A percentile compares a stretch with the other conserved stretches of the same genome.
phyloP scores from a whole-genome alignment of 1,284 basidiomycete species.

The Ustilago lituana region DNA sequence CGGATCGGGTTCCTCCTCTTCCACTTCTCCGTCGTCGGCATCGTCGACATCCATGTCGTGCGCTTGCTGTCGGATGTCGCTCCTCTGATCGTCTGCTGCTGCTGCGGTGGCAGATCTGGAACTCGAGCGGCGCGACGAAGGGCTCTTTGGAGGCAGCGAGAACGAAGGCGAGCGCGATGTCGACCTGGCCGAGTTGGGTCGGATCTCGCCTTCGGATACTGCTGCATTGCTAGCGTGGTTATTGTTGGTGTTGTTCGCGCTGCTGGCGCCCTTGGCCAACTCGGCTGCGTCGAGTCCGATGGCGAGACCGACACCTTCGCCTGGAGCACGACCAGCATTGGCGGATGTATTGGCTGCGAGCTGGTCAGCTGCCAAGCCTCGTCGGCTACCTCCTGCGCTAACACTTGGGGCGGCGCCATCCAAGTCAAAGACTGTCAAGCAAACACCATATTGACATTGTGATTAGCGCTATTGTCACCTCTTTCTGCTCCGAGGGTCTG shows the following conservation, averaged over 20 bases:
- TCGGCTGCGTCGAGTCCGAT: slow-evolving; percentile 53
- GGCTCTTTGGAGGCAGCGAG: slow-evolving; percentile 52
- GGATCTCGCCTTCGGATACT: background rate
- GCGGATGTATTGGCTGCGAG: slow-evolving; percentile 60
- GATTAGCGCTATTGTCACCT: no score
- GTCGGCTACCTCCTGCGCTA: slow-evolving; percentile 13
- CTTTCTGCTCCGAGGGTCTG: no score
- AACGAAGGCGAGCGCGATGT: slow-evolving; percentile 51
- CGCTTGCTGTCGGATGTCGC: slow-evolving; percentile 49
- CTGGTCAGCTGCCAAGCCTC: slow-evolving; percentile 47
- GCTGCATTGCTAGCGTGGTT: background rate
- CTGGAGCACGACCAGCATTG: slow-evolving; percentile 44
- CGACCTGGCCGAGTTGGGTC: slow-evolving; percentile 20
- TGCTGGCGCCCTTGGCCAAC: slow-evolving; percentile 19
- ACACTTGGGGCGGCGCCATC: slow-evolving; percentile 38
- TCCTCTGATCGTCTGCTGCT: slow-evolving; percentile 41
- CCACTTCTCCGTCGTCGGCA: slow-evolving; percentile 38
- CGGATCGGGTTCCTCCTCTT: slow-evolving; percentile 56
- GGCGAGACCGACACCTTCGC: slow-evolving; percentile 34
- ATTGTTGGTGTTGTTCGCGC: background rate
- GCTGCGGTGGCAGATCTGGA: slow-evolving; percentile 42
- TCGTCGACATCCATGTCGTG: slow-evolving; percentile 44
- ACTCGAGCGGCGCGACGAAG: slow-evolving; percentile 52
- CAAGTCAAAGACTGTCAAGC: slow-evolving; percentile 53
- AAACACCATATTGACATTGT: no score